A percentile compares a stretch with the other conserved stretches of the same genome.
Conservation (phyloP, 2,329 filamentous ascomycete genomes). For the Pseudogymnoascus sp. region DNA sequence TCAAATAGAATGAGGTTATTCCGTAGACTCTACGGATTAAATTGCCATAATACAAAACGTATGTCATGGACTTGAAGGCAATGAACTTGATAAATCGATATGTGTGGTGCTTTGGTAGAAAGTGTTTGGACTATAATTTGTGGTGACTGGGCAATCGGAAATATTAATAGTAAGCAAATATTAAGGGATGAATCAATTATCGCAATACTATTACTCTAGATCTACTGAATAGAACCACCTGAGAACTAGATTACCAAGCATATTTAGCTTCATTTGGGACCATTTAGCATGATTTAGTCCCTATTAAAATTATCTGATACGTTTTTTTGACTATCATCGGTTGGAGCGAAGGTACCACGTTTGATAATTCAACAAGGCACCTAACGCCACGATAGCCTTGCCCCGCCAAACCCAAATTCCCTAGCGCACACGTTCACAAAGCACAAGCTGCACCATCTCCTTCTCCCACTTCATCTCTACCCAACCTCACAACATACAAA, state of each 20-base stretch:
- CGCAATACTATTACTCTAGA: neutral
- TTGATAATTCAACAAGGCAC: neutral
- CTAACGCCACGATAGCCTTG: constrained; percentile 2
- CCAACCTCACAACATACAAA: neutral
- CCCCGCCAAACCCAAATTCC: constrained; percentile 5
- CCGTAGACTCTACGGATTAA: neutral
- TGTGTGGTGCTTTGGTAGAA: neutral
- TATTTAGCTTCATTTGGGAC: neutral
- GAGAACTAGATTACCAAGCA: neutral
- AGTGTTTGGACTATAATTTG: neutral
- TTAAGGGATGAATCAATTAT: neutral
- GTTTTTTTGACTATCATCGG: neutral
- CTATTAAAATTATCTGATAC: neutral
- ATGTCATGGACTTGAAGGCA: neutral
- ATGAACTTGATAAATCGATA: neutral
- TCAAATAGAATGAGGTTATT: neutral
- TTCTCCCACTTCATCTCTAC: neutral
- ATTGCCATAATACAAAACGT: neutral
- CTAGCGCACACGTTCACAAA: constrained; percentile 3
- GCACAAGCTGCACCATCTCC: neutral
- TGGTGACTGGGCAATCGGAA: neutral
- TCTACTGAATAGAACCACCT: neutral
- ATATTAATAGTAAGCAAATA: neutral
- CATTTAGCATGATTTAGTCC: neutral
- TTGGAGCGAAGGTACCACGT: neutral